Conservation (phyloP, 306 rosid genomes). For the Fragaria nilgerrensis region DNA sequence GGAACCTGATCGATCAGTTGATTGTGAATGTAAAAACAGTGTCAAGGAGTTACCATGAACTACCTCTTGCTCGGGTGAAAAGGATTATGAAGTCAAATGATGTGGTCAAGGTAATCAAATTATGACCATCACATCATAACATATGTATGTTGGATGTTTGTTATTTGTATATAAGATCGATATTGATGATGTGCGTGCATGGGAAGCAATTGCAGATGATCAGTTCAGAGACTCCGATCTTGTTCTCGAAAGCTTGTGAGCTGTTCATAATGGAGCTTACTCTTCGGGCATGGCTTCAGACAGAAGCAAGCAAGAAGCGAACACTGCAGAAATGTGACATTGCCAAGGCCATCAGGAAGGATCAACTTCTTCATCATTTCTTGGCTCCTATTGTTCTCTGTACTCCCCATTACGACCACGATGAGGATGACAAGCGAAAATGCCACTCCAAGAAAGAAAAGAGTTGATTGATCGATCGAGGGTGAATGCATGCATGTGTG, state of each 20-base stretch:
- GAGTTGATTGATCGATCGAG: too few relatives aligned
- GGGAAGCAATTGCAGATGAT: constrained; percentile 27
- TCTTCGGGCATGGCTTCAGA: constrained; percentile 29
- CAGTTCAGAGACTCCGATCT: constrained; percentile 30
- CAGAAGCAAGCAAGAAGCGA: constrained; percentile 25
- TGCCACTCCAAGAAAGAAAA: too few relatives aligned
- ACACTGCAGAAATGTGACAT: constrained; percentile 26
- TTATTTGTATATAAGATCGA: background rate
- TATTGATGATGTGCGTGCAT: background rate
- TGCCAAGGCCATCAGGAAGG: constrained; percentile 21
- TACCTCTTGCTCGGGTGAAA: constrained; percentile 37
- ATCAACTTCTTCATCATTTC: constrained; percentile 22
- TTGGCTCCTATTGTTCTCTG: constrained; percentile 11
- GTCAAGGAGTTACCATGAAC: constrained; percentile 25
- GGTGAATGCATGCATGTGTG: too few relatives aligned
- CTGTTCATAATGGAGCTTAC: constrained; percentile 46
- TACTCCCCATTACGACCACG: background rate
- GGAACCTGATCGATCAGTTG: background rate
- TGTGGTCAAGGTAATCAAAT: constrained; percentile 23
- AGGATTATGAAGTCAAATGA: constrained; percentile 31
- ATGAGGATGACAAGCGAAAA: background rate
- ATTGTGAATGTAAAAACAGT: constrained; percentile 16
- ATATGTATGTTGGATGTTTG: background rate
- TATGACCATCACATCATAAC: background rate
- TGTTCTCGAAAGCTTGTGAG: constrained; percentile 47